Evolutionary conservation across 225 moss, liverwort and hornwort species (phyloP).

Genomic region (Straminergon stramineum): DNA sequence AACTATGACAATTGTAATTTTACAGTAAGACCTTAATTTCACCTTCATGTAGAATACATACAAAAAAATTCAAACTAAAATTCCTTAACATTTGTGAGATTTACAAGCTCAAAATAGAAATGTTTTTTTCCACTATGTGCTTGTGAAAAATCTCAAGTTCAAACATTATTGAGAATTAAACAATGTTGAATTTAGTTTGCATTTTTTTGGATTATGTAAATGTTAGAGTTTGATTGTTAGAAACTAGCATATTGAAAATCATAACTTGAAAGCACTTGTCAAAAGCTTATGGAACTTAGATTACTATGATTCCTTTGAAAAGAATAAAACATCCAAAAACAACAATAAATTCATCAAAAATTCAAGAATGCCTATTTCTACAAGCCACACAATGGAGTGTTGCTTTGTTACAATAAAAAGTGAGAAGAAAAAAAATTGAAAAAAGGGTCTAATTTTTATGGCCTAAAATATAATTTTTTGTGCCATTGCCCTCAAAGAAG

Average conservation of each 20-base stretch:
- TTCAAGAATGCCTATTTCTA: neutral
- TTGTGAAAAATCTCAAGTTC: rapidly evolving
- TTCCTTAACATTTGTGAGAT: neutral
- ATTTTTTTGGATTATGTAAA: neutral
- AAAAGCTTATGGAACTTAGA: neutral
- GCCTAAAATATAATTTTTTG: neutral
- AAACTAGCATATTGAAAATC: neutral
- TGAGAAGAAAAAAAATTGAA: neutral
- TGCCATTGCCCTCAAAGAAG: neutral
- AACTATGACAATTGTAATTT: neutral
- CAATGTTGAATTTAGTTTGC: neutral
- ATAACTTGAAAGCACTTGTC: neutral
- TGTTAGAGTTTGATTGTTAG: neutral
- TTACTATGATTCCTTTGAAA: neutral
- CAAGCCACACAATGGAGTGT: rapidly evolving
- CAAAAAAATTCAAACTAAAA: neutral
- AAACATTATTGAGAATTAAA: neutral
- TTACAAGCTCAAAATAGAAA: neutral
- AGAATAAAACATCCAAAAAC: neutral
- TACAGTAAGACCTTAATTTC: rapidly evolving
- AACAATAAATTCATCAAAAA: neutral
- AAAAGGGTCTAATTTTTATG: neutral
- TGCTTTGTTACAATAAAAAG: neutral
- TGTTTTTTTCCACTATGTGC: rapidly evolving
- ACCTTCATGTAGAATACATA: neutral